These are phyloP conservation scores for Vigna mungo DNA, from an alignment of 306 rosid genomes.

Conservation along the genomic window DNA sequence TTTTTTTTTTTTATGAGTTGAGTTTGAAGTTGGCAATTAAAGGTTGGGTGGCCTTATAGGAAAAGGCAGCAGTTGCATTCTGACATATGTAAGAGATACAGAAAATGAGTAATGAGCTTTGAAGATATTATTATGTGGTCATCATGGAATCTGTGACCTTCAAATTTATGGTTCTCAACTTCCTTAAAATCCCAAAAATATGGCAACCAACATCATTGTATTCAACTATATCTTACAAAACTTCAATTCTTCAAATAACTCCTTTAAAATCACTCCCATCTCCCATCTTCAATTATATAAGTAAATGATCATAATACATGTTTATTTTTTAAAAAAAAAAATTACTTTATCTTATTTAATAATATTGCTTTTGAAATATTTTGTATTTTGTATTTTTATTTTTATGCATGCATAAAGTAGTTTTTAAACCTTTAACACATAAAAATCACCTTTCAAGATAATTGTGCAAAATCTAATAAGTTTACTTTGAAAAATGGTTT, in stretches of 20 bases:
- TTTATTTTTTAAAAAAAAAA: too few relatives aligned
- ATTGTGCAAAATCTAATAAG: too few relatives aligned
- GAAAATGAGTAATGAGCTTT: slow-evolving; percentile 22
- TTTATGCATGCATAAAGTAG: too few relatives aligned
- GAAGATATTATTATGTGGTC: slow-evolving; percentile 9
- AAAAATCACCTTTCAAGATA: too few relatives aligned
- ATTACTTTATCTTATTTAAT: too few relatives aligned
- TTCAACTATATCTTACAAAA: slow-evolving; percentile 9
- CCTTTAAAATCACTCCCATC: too few relatives aligned
- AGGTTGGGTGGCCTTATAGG: neutral
- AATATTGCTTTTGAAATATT: too few relatives aligned
- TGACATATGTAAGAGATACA: slow-evolving; percentile 24
- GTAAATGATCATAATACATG: too few relatives aligned
- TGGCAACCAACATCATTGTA: neutral
- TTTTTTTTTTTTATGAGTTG: neutral
- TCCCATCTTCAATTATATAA: too few relatives aligned
- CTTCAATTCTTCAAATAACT: neutral
- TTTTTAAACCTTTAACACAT: too few relatives aligned
- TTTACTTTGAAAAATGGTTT: too few relatives aligned
- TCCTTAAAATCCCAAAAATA: slow-evolving; percentile 25
- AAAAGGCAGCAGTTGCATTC: slow-evolving; percentile 30
- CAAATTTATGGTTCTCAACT: slow-evolving; percentile 32
- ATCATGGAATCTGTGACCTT: slow-evolving; percentile 20
- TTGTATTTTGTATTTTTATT: too few relatives aligned
- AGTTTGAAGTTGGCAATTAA: slow-evolving; percentile 6